Evolutionary conservation across 768 basidiomycete species (phyloP).

Genomic region (Boletales sp.): DNA sequence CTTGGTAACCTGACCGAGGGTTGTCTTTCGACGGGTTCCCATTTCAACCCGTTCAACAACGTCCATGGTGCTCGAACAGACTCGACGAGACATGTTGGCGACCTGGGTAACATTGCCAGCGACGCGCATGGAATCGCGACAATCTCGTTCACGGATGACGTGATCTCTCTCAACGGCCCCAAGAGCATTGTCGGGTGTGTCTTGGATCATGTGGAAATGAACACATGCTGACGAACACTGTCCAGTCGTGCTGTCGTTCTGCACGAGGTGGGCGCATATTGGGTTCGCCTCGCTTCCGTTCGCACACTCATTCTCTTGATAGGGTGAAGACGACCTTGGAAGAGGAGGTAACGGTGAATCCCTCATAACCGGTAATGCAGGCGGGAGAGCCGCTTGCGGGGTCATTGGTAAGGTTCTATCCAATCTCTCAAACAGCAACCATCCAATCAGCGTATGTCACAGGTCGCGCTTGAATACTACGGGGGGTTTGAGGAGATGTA

Average conservation of each 20-base stretch:
- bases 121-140: slow-evolving; percentile 55
- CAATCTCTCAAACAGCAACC: background rate
- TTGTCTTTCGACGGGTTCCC: slow-evolving; percentile 65
- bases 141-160: slow-evolving; percentile 54
- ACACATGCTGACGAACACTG: background rate
- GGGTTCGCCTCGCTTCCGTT: slow-evolving; percentile 1
- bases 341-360: slow-evolving; percentile 63
- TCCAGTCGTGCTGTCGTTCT: slow-evolving; percentile 68
- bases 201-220: background rate
- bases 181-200: slow-evolving; percentile 67
- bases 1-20: slow-evolving; percentile 65
- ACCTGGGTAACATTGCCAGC: slow-evolving; percentile 69
- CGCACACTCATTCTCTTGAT: slow-evolving; percentile 7
- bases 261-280: slow-evolving; percentile 49
- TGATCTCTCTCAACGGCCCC: slow-evolving; percentile 66
- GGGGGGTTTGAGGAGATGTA: too few relatives aligned
- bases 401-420: slow-evolving; percentile 54
- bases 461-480: slow-evolving; percentile 19
- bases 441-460: background rate
- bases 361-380: slow-evolving; percentile 76
- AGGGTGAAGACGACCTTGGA: slow-evolving; percentile 83
- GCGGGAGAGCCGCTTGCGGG: slow-evolving; percentile 75
- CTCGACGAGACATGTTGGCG: slow-evolving; percentile 63
- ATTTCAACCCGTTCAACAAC: slow-evolving; percentile 70
- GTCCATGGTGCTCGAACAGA: slow-evolving; percentile 64